Percentiles rank a stretch among this genome's conserved stretches.
Evolutionary conservation across 306 rosid genomes (phyloP).

Genomic region (Trifolium fragiferum): DNA sequence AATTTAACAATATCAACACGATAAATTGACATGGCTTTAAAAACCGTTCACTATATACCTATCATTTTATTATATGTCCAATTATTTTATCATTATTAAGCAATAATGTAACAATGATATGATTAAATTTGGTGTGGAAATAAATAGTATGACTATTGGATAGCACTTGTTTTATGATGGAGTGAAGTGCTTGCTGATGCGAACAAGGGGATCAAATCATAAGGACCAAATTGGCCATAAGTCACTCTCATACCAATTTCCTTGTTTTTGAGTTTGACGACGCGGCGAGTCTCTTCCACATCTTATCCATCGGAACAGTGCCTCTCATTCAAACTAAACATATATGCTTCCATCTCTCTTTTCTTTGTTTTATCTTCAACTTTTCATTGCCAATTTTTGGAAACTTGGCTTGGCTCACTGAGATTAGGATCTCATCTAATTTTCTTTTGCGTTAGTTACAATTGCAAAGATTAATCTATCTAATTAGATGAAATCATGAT

Average conservation of each 20-base stretch:
- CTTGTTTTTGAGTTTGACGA: conserved; percentile 5
- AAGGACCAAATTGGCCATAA: conserved; percentile 10
- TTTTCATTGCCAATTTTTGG: neutral
- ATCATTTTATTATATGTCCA: neutral
- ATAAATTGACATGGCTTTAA: no score
- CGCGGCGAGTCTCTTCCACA: conserved; percentile 46
- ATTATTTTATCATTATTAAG: neutral
- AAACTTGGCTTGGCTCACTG: neutral
- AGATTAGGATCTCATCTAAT: neutral
- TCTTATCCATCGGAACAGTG: conserved; percentile 36
- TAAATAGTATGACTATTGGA: conserved; percentile 25
- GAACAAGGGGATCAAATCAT: conserved; percentile 33
- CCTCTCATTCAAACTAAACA: neutral
- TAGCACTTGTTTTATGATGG: conserved; percentile 24
- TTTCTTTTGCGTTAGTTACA: neutral
- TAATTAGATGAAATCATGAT: no score
- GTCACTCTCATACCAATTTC: conserved; percentile 24
- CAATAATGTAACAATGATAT: conserved; percentile 11
- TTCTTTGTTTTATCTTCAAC: neutral
- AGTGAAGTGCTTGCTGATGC: conserved; percentile 41
- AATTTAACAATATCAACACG: no score
- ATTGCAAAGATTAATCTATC: neutral
- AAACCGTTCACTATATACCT: neutral
- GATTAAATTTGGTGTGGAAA: neutral
- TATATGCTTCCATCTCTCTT: neutral